phyloP scores from a whole-genome alignment of 768 basidiomycete genomes.

The Boletus rubropictus region DNA sequence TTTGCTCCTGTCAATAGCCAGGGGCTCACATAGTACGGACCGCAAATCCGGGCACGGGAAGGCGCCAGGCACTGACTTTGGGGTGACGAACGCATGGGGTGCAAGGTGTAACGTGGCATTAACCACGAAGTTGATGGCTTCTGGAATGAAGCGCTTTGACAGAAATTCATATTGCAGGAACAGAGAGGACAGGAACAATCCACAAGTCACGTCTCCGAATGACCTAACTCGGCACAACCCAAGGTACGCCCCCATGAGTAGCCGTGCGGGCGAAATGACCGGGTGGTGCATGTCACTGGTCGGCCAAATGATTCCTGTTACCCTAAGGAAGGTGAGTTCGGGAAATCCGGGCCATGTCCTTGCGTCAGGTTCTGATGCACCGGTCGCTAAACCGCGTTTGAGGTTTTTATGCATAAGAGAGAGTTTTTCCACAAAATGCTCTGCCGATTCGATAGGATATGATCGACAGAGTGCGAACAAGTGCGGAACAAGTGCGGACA shows the following conservation, averaged over 20 bases:
- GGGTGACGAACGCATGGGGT: slow-evolving; percentile 49
- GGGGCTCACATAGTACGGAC: slow-evolving; percentile 38
- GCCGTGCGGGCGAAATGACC: slow-evolving; percentile 77
- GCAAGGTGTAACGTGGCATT: slow-evolving; percentile 69
- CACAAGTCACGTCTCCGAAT: slow-evolving; percentile 70
- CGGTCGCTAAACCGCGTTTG: slow-evolving; percentile 69
- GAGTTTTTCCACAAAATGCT: slow-evolving; percentile 76
- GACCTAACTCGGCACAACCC: slow-evolving; percentile 76
- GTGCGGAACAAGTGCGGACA: slow-evolving; percentile 70
- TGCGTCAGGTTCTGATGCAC: slow-evolving; percentile 51
- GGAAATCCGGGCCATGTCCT: slow-evolving; percentile 87
- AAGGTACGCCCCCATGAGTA: slow-evolving; percentile 90
- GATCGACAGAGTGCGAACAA: slow-evolving; percentile 69
- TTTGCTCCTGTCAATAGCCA: slow-evolving; percentile 37
- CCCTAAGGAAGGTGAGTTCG: slow-evolving; percentile 75
- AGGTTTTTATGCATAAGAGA: slow-evolving; percentile 92
- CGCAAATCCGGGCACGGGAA: slow-evolving; percentile 72
- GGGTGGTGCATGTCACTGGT: slow-evolving; percentile 92
- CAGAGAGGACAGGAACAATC: slow-evolving; percentile 83
- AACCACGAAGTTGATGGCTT: slow-evolving; percentile 77
- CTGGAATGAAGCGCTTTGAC: slow-evolving; percentile 85
- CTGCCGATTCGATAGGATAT: slow-evolving; percentile 77
- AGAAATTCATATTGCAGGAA: slow-evolving; percentile 78
- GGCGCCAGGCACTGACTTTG: slow-evolving; percentile 51
- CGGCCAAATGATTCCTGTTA: slow-evolving; percentile 83